A percentile compares a stretch with the other conserved stretches of the same genome.
phyloP scores from a whole-genome alignment of 495 filamentous ascomycete species.

The Copromyces sp. region DNA sequence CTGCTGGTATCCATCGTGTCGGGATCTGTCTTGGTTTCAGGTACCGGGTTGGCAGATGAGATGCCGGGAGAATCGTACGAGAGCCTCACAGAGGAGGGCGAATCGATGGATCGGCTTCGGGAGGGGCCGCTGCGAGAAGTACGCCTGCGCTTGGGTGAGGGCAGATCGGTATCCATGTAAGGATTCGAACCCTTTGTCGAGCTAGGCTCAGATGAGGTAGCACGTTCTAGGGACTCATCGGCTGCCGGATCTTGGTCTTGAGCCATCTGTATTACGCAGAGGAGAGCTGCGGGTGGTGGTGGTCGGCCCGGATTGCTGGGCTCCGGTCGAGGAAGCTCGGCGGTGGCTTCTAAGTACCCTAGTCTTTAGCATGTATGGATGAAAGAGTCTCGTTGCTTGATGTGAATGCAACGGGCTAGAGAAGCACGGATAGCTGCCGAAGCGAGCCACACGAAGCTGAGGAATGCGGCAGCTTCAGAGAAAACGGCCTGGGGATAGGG shows the following conservation, averaged over 20 bases:
- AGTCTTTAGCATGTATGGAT: slow-evolving; percentile 25
- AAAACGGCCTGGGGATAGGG: neutral
- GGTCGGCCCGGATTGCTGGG: slow-evolving; percentile 10
- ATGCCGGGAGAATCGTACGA: slow-evolving; percentile 16
- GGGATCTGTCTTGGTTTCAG: slow-evolving; percentile 19
- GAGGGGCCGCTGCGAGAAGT: slow-evolving; percentile 32
- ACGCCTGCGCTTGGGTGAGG: slow-evolving; percentile 44
- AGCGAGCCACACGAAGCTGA: neutral
- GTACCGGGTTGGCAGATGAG: slow-evolving; percentile 12
- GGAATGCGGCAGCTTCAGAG: neutral
- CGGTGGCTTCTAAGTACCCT: slow-evolving; percentile 22
- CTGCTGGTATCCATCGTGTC: slow-evolving; percentile 21
- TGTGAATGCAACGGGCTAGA: neutral
- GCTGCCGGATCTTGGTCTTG: slow-evolving; percentile 29
- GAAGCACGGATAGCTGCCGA: neutral
- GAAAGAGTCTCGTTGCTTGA: neutral
- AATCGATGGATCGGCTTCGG: slow-evolving; percentile 33
- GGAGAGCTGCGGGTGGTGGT: slow-evolving; percentile 8
- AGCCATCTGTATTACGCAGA: slow-evolving; percentile 41
- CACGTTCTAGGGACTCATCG: slow-evolving; percentile 45
- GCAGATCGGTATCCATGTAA: slow-evolving; percentile 41
- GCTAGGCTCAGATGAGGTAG: slow-evolving; percentile 49
- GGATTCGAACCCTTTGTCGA: slow-evolving; percentile 44
- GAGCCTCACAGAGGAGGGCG: slow-evolving; percentile 2
- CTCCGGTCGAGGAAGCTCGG: slow-evolving; percentile 26